Base-by-base conservation (phyloP, 768 basidiomycete genomes). In the Mycena haematopus region DNA sequence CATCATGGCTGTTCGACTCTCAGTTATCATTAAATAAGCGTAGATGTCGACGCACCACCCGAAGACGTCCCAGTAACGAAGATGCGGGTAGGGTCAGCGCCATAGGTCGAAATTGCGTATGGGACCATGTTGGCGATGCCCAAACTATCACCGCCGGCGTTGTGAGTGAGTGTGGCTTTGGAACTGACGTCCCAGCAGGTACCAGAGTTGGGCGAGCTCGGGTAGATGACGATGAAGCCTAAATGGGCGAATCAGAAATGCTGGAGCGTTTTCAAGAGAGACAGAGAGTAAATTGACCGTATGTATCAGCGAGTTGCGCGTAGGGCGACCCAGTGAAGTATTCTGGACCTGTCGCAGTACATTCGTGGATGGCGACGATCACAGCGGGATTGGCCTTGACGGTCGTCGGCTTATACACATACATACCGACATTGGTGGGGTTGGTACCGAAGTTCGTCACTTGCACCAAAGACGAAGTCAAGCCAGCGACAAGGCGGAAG, bases 121-220 rank as follows among this genome's bases (percentile, higher is more conserved):
- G 77, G 75, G 40, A 81, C 77, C 70, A 79, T 77, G 22, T 74
- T 79, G 0, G 77, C 82, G 63, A 86, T 84, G 9, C 75, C 82
- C 25, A 80, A 75, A 8, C 84, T 84, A 71, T 87, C 85, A 24
- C 84, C 81, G 7, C 85, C 85, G 15, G 74, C 80, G 67, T 86
- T 77, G 68, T 86, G 85, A 21, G 80, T 84, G 63, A 87, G 76
- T 7, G 85, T 85, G 36, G 73, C 80, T 56, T 69, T 77, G 36
- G 80, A 77, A 68, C 78, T 74, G 31, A 86, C 84, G 63, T 86
- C 84, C 81, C 82, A 86, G 74, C 84, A 85, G 63, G 76, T 77
- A 53, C 82, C 82, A 15, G 68, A 62, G 58, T 76, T 71, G 6
- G 80, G 81, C 2, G 81, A 79, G 63, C 77, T 68, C 21, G 80